Conservation (phyloP, 495 filamentous ascomycete genomes). For the Daldinia childiae region DNA sequence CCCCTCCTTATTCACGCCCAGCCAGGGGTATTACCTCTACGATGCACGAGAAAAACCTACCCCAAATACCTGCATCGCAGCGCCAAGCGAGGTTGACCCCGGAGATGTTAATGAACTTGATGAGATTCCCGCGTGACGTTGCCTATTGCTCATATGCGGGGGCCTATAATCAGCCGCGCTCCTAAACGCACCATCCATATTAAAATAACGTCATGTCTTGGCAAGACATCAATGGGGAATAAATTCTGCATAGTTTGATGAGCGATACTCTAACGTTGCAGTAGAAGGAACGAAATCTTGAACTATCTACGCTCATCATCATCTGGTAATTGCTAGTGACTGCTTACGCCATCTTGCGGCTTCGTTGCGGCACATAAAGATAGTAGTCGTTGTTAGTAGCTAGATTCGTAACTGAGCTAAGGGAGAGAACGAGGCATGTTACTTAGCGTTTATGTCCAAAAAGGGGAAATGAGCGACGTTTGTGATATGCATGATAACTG, state of each 20-base stretch:
- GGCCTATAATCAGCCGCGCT: conserved; percentile 37
- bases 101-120: conserved; percentile 25
- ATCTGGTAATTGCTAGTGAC: conserved; percentile 6
- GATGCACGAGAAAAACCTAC: conserved; percentile 2
- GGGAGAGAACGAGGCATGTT: neutral
- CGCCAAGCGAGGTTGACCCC: conserved; percentile 23
- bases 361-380: conserved; percentile 20
- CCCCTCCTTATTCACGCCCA: conserved; percentile 1
- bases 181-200: conserved; percentile 43
- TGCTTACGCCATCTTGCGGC: conserved; percentile 26
- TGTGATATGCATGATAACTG: neutral
- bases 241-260: conserved; percentile 28
- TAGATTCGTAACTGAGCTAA: neutral
- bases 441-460: neutral
- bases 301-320: conserved; percentile 17
- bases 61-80: neutral
- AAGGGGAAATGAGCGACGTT: neutral
- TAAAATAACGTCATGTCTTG: conserved; percentile 48
- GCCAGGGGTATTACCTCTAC: conserved; percentile 2
- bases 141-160: conserved; percentile 28
- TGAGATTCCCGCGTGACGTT: conserved; percentile 28
- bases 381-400: neutral
- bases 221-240: conserved; percentile 27
- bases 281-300: conserved; percentile 4
- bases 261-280: conserved; percentile 13